Base-by-base conservation (phyloP, 2,329 filamentous ascomycete genomes). In the Dichotomopilus funicola region DNA sequence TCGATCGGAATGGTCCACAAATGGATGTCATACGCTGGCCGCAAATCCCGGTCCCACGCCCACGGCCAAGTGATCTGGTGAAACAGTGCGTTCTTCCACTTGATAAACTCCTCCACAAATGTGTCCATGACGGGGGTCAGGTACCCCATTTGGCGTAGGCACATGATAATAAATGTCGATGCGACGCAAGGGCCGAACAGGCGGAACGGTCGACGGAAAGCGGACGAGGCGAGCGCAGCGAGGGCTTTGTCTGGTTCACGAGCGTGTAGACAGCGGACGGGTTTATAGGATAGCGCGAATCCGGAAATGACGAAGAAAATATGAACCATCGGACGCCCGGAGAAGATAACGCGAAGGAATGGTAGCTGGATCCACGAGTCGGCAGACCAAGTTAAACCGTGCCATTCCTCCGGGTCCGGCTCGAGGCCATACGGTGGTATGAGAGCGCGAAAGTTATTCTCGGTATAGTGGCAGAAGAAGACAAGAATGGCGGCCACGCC, bases 251-350 rank as follows among this genome's bases (percentile, higher is more conserved):
- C 67, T 51, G 68, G 66, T 55, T 74, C 67, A 41, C 71, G 67
- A 8, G 67, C 62, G 53, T 72, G 73, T 6, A 75, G 70, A 36
- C 70, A 67, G 51, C 70, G 68, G 33, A 78, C 63, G 2, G 75
- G 72, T 59, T 75, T 74, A 60, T 72, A 70, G 6, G 74, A 71
- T 27, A 79, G 68, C 3, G 72, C 75, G 58, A 75, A 77, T 40
- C 77, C 76, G 1, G 75, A 78, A 38, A 79, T 75, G 60, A 78
- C 71, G 64, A 78, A 78, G 65, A 79, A 78, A 47, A 79, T 71
- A 61, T 76, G 72, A 2, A 79, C 76, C 73, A 76, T 75, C 7
- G 75, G 73, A 13, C 72, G 69, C 13, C 75, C 75, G 12, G 72
- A 72, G 60, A 70, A 75, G 19, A 77, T 53, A 34, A 76, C 66